Evolutionary conservation across 2,329 filamentous ascomycete species (phyloP), one percentile per base, ranked within the genome.

Genomic region (Ceratocystis huliohia): DNA sequence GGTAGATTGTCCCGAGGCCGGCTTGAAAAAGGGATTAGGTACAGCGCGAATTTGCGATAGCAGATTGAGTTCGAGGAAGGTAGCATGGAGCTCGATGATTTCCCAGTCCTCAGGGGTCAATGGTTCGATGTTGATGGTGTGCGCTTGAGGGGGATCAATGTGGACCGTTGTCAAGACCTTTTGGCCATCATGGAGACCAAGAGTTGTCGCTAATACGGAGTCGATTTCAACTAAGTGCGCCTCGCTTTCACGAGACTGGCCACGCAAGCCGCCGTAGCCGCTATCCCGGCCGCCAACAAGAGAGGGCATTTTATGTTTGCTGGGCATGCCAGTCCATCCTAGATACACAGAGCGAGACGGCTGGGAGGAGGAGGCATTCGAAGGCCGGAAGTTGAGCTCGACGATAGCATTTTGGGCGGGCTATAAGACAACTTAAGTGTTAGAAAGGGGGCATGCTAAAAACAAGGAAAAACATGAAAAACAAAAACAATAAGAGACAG

Each of bases 321-420:
- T 96, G 70, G 91, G 88, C 90, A 99, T 95, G 71, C 94, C 94
- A 10, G 94, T 96, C 94, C 94, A 99, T 74, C 94, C 94, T 68
- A 96, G 81, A 74, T 88, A 99, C 71, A 95, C 81, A 61, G 89
- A 95, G 72, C 82, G 84, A 71, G 85, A 37, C 7, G 53, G 28
- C 10, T 63, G 61, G 3, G 61, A 63, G 83, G 65, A 78, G 50
- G 80, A 74, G 53, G 83, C 76, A n/a, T 53, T 68, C 13, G 63
- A 30, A 44, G 65, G 65, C 13, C 86, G 85, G 77, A 88, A 96
- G 74, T 82, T 88, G 70, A 99, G 82, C 77, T 99, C 94, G 74
- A 99, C 88, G 69, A 97, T 84, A 71, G 97, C 90, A 88, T 97
- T 96, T 78, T 99, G 94, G 44, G 89, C 90, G 68, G 92, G 83